A percentile compares a stretch with the other conserved stretches of the same genome.
phyloP scores from a whole-genome alignment of 2,329 filamentous ascomycete genomes.

The Aspergillus intermedius region DNA sequence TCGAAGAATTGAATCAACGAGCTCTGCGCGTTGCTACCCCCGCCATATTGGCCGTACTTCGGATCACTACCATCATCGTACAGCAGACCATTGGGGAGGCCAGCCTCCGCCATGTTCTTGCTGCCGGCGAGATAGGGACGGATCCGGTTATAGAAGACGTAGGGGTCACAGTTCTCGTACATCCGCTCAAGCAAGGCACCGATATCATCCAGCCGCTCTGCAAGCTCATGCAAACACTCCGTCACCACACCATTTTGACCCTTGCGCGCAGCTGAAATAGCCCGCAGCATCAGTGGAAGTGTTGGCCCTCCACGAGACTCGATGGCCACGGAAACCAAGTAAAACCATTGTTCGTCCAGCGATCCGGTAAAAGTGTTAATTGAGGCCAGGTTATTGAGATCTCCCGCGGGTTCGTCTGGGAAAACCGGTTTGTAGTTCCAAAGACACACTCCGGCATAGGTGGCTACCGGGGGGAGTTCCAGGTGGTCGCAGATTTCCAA shows the following conservation, averaged over 20 bases:
- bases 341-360: constrained; percentile 97
- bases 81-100: constrained; percentile 76
- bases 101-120: constrained; percentile 96
- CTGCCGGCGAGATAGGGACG: constrained; percentile 93
- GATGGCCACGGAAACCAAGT: constrained; percentile 89
- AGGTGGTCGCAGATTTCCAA: constrained; percentile 68
- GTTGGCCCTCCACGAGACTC: constrained; percentile 85
- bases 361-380: constrained; percentile 89
- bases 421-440: constrained; percentile 98
- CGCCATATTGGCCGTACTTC: constrained; percentile 75
- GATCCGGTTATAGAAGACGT: constrained; percentile 92
- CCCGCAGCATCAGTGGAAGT: constrained; percentile 80
- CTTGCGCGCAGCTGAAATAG: constrained; percentile 70
- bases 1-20: constrained; percentile 98
- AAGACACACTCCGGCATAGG: constrained; percentile 82
- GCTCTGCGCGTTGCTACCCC: constrained; percentile 94
- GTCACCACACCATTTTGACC: constrained; percentile 67
- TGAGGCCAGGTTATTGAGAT: constrained; percentile 79
- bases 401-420: constrained; percentile 70
- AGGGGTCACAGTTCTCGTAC: constrained; percentile 92
- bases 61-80: constrained; percentile 73
- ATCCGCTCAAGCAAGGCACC: constrained; percentile 73
- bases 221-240: constrained; percentile 70
- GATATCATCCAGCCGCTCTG: constrained; percentile 81
- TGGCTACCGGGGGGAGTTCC: constrained; percentile 85